These are phyloP conservation scores for Botrytis hyacinthi DNA, from an alignment of 2,329 filamentous ascomycete species.

Conservation along the genomic window DNA sequence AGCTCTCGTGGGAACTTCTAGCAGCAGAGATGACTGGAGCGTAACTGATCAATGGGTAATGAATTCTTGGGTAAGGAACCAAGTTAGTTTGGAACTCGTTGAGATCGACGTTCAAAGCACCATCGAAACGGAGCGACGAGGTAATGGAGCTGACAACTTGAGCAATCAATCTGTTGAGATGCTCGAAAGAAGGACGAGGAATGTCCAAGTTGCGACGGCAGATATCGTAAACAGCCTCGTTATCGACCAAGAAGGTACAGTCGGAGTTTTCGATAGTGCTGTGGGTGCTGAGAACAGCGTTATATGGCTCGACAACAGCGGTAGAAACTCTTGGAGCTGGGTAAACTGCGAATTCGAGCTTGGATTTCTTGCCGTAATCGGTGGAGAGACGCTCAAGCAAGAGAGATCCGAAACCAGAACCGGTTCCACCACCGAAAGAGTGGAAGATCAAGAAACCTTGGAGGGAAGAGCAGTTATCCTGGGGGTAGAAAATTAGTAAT, in stretches of 20 bases:
- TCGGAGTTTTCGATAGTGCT: conserved; percentile 66
- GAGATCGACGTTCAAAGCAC: conserved; percentile 65
- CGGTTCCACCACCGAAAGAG: conserved; percentile 66
- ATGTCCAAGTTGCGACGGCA: conserved; percentile 64
- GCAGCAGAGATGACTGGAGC: conserved; percentile 60
- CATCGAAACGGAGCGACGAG: conserved; percentile 62
- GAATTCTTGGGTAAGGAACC: conserved; percentile 65
- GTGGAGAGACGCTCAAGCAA: conserved; percentile 62
- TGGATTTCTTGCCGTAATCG: conserved; percentile 67
- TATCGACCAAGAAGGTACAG: conserved; percentile 67
- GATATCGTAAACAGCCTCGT: conserved; percentile 67
- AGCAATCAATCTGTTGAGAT: conserved; percentile 64
- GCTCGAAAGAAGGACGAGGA: conserved; percentile 61
- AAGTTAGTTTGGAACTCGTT: conserved; percentile 70
- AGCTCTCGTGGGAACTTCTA: conserved; percentile 63
- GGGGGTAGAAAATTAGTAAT: conserved; percentile 17
- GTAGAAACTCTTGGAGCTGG: conserved; percentile 62
- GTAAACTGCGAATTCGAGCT: conserved; percentile 66
- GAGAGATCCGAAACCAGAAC: conserved; percentile 64
- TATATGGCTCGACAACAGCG: conserved; percentile 68
- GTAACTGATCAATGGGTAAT: conserved; percentile 65
- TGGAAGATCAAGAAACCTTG: conserved; percentile 69
- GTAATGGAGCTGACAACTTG: conserved; percentile 68
- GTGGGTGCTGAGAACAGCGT: conserved; percentile 56
- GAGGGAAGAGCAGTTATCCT: conserved; percentile 64